Conservation (phyloP, 2,329 filamentous ascomycete species). For the Fusarium graminum region DNA sequence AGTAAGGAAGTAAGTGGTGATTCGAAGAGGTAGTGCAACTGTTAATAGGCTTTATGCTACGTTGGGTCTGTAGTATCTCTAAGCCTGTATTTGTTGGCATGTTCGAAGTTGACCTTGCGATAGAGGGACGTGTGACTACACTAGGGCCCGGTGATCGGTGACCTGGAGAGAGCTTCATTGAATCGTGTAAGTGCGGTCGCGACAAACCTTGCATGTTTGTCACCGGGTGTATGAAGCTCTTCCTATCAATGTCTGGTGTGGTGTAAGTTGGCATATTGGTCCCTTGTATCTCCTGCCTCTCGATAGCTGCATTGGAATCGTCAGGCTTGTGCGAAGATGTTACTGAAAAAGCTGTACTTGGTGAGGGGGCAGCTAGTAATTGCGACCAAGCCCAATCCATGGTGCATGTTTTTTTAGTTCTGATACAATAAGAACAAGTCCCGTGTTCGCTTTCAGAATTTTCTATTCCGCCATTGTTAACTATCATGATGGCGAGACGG, state of each 20-base stretch:
- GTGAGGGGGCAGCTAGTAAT: conserved; percentile 27
- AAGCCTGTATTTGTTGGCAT: conserved; percentile 1
- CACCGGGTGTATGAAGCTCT: not conserved
- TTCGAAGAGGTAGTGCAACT: not conserved
- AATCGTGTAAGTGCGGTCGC: not conserved
- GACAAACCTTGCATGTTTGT: not conserved
- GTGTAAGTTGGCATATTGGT: no score
- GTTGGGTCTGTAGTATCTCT: conserved; percentile 11
- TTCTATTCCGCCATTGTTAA: not conserved
- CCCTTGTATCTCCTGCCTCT: conserved; percentile 20
- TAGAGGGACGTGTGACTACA: not conserved
- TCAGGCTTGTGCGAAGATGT: not conserved
- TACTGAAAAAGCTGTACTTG: conserved; percentile 20
- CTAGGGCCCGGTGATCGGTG: not conserved
- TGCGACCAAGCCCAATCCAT: conserved; percentile 46
- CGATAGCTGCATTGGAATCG: conserved; percentile 3
- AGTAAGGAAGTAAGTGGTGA: conserved; percentile 8
- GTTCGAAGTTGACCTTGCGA: not conserved
- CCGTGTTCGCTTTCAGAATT: conserved; percentile 14
- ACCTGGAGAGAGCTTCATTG: not conserved
- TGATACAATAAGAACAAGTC: conserved; percentile 52
- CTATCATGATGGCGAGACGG: not conserved
- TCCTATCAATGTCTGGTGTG: not conserved
- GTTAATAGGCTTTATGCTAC: not conserved
- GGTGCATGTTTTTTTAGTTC: conserved; percentile 51